Conservation (phyloP, 768 basidiomycete species). For the Chlorophyllum brunneum region DNA sequence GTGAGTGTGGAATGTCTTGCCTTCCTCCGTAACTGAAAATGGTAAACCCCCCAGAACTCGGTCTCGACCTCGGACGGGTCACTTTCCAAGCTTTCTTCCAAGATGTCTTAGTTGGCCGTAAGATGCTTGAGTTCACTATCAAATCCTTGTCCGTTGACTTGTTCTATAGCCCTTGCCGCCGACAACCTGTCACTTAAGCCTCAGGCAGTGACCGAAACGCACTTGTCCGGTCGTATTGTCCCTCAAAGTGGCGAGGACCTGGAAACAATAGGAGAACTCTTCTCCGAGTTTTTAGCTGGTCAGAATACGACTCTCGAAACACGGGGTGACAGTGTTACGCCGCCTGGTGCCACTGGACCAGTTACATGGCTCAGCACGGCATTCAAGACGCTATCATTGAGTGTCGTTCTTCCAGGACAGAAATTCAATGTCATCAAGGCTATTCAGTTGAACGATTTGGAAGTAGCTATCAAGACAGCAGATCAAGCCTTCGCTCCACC, state of each 20-base stretch:
- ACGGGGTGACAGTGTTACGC: slow-evolving; percentile 57
- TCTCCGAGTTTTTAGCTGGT: slow-evolving; percentile 61
- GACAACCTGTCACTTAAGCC: slow-evolving; percentile 48
- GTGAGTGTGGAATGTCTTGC: slow-evolving; percentile 35
- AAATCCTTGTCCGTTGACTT: neutral
- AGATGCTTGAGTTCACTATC: slow-evolving; percentile 22
- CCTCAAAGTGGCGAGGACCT: slow-evolving; percentile 57
- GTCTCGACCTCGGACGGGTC: slow-evolving; percentile 64
- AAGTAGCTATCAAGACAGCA: slow-evolving; percentile 45
- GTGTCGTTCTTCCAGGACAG: slow-evolving; percentile 61
- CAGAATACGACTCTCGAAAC: slow-evolving; percentile 59
- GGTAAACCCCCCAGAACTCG: slow-evolving; percentile 43
- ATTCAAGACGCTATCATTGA: slow-evolving; percentile 60
- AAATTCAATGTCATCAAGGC: slow-evolving; percentile 62
- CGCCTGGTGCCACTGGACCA: slow-evolving; percentile 43
- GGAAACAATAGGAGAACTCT: slow-evolving; percentile 54
- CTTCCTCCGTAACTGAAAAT: slow-evolving; percentile 14
- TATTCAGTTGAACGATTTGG: slow-evolving; percentile 56
- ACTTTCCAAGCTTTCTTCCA: slow-evolving; percentile 61
- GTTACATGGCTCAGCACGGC: slow-evolving; percentile 68
- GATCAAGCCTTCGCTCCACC: slow-evolving; percentile 57
- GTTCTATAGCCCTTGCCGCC: slow-evolving; percentile 45
- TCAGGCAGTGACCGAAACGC: slow-evolving; percentile 40
- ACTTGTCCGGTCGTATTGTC: slow-evolving; percentile 60
- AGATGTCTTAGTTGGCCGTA: slow-evolving; percentile 55